Percentiles rank a stretch among this genome's conserved stretches.
phyloP scores from a whole-genome alignment of 345 rosid genomes.

The Euphorbia lathyris region DNA sequence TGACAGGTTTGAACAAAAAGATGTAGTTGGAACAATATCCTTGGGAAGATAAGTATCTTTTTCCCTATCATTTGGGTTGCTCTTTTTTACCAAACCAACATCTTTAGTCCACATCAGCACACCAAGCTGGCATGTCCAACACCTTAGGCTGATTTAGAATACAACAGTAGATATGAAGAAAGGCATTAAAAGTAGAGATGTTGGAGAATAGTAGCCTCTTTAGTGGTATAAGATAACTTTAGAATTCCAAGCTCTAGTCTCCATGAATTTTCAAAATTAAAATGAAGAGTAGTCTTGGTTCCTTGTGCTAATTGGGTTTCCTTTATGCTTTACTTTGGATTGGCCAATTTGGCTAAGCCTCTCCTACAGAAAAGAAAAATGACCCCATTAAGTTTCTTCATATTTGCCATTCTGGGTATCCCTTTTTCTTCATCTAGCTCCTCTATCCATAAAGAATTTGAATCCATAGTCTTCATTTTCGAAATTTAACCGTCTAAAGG shows the following conservation, averaged over 20 bases:
- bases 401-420: constrained; percentile 9
- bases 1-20: constrained; percentile 87
- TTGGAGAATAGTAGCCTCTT: constrained; percentile 34
- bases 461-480: constrained; percentile 2
- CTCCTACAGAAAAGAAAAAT: constrained; percentile 17
- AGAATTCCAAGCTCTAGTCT: constrained; percentile 41
- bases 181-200: constrained; percentile 46
- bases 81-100: constrained; percentile 33
- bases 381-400: constrained; percentile 15
- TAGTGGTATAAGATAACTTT: constrained; percentile 27
- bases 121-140: constrained; percentile 19
- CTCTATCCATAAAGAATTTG: constrained; percentile 26
- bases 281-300: constrained; percentile 24
- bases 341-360: constrained; percentile 22
- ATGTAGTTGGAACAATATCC: constrained; percentile 49
- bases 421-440: constrained; percentile 13
- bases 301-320: constrained; percentile 35
- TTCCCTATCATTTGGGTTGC: constrained; percentile 38
- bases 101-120: constrained; percentile 23
- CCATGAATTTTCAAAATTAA: constrained; percentile 13
- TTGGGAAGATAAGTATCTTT: constrained; percentile 74
- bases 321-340: constrained; percentile 38
- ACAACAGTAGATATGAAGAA: constrained; percentile 23
- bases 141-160: too few species aligned
- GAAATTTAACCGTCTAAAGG: neutral